Conservation (phyloP, 352 stramenopile genomes). For the Phytopythium delawarense region DNA sequence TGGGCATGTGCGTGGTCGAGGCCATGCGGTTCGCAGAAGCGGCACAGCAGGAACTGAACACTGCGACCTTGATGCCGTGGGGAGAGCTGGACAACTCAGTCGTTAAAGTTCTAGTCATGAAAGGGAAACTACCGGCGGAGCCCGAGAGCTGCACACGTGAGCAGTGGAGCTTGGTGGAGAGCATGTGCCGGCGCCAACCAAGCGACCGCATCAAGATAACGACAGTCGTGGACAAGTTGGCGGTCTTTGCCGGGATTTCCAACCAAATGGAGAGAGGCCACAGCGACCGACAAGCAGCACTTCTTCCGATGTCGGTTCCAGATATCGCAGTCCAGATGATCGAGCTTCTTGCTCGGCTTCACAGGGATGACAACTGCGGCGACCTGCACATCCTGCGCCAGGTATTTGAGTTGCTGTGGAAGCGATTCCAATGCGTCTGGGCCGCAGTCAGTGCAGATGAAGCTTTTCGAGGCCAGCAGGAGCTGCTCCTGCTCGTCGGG, state of each 20-base stretch:
- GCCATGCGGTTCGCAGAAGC: conserved; percentile 3
- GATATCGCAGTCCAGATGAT: not conserved
- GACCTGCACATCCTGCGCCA: not conserved
- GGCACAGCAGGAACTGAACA: not conserved
- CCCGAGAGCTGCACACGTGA: not conserved
- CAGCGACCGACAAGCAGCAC: no score
- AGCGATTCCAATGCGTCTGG: not conserved
- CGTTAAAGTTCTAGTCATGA: not conserved
- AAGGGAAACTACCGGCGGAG: no score
- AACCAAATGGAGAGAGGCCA: not conserved
- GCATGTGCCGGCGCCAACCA: not conserved
- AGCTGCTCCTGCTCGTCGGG: not conserved
- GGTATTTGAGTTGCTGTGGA: not conserved
- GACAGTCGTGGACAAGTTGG: not conserved
- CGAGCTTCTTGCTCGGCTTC: not conserved
- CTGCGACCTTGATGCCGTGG: not conserved
- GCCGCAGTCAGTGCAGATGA: not conserved
- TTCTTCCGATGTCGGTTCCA: not conserved
- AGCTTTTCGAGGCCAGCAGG: not conserved
- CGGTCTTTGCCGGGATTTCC: not conserved
- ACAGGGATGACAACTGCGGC: not conserved
- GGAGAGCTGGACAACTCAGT: not conserved
- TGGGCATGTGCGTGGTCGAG: conserved; percentile 18
- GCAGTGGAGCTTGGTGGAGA: not conserved
- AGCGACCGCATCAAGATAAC: not conserved